Evolutionary conservation across 2,329 filamentous ascomycete species (phyloP).

Genomic region (Stemphylium beticola): DNA sequence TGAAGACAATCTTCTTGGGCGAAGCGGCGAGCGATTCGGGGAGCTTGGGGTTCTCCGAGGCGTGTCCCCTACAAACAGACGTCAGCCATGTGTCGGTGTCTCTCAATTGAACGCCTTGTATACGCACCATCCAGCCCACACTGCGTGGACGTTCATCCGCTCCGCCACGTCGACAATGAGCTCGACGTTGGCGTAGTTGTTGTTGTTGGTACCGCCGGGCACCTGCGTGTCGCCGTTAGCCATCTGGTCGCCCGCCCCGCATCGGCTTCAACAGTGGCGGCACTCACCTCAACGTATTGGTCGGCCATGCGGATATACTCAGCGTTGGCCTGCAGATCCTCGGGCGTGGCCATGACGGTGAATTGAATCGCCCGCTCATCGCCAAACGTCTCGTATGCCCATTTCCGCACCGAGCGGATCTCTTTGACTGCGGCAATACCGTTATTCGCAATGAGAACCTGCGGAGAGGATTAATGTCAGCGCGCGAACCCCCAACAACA

Average conservation of each 20-base stretch:
- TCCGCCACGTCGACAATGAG: slow-evolving; percentile 98
- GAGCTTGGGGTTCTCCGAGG: slow-evolving; percentile 97
- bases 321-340: slow-evolving; percentile 95
- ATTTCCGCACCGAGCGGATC: slow-evolving; percentile 98
- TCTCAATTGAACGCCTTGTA: neutral
- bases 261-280: neutral
- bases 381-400: slow-evolving; percentile 99
- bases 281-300: slow-evolving; percentile 86
- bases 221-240: slow-evolving; percentile 61
- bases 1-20: slow-evolving; percentile 98
- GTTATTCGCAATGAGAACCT: slow-evolving; percentile 99
- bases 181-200: slow-evolving; percentile 99
- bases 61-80: slow-evolving; percentile 68
- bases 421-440: slow-evolving; percentile 99
- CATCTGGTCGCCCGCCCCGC: neutral
- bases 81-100: slow-evolving; percentile 22
- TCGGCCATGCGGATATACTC: slow-evolving; percentile 99
- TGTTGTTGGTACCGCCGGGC: slow-evolving; percentile 98
- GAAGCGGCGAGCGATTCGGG: slow-evolving; percentile 95
- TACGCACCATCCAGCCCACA: slow-evolving; percentile 96
- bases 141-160: slow-evolving; percentile 97
- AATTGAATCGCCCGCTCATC: slow-evolving; percentile 98
- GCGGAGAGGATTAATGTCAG: slow-evolving; percentile 27
- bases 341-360: slow-evolving; percentile 98
- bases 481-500: slow-evolving; percentile 3